These are phyloP conservation scores for Cladophialophora chaetospira DNA, from an alignment of 2,329 filamentous ascomycete species.

Conservation along the genomic window DNA sequence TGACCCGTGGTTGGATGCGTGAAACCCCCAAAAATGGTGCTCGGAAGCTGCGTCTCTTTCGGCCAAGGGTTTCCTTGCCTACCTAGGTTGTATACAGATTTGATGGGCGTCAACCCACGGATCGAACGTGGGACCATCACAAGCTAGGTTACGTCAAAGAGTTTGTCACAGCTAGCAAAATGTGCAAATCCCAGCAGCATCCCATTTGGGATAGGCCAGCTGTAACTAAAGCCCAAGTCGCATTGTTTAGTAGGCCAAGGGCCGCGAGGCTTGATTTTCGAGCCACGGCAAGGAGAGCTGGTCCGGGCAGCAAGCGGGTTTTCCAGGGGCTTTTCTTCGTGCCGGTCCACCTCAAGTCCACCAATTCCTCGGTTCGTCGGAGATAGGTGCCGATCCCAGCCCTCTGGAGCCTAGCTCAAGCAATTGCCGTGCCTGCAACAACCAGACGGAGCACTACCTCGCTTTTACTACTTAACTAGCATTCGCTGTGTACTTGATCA, in stretches of 20 bases:
- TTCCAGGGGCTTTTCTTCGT: neutral
- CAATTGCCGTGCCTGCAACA: neutral
- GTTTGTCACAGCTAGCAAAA: no score
- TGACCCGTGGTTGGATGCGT: no score
- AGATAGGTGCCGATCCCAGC: neutral
- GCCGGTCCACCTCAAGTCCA: constrained; percentile 2
- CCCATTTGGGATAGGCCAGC: neutral
- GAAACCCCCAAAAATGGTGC: no score
- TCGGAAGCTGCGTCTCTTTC: no score
- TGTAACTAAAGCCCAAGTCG: neutral
- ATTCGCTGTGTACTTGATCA: no score
- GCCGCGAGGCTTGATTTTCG: constrained; percentile 15
- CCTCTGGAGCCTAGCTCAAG: neutral
- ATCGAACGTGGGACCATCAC: no score
- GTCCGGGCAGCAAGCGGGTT: neutral
- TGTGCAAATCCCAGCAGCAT: neutral
- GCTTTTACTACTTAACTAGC: no score
- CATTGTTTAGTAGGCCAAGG: neutral
- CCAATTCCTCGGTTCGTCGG: neutral
- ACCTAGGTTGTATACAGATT: no score
- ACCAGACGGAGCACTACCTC: neutral
- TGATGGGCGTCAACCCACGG: no score
- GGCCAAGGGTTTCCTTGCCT: no score
- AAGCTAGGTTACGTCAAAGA: no score
- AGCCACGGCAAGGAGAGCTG: constrained; percentile 11